Conservation (phyloP, 257 asterid species). For the Solanum neorickii region DNA sequence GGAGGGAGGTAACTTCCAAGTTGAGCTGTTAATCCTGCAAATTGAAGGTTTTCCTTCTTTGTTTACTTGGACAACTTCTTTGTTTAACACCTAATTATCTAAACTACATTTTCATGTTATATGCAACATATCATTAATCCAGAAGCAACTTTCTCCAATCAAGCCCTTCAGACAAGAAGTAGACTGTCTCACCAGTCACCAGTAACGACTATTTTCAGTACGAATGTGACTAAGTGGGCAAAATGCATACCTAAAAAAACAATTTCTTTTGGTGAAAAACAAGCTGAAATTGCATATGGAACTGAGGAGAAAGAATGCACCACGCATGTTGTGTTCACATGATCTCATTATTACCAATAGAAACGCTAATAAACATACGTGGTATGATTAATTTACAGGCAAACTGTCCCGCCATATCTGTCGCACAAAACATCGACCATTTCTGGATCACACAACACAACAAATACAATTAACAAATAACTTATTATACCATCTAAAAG, state of each 20-base stretch:
- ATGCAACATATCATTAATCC: not conserved
- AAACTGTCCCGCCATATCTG: not conserved
- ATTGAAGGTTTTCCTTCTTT: not conserved
- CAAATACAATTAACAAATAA: not conserved
- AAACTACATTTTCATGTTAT: not conserved
- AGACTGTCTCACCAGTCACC: not conserved
- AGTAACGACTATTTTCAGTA: not conserved
- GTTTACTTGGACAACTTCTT: not conserved
- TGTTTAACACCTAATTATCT: not conserved
- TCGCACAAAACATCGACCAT: not conserved
- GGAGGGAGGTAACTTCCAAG: not conserved
- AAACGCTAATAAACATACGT: not conserved
- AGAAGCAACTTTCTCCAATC: not conserved
- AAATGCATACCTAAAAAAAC: not conserved
- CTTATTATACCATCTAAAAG: not conserved
- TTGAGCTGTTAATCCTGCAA: not conserved
- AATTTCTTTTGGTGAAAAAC: not conserved
- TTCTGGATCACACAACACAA: not conserved
- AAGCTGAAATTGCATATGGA: not conserved
- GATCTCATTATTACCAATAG: not conserved
- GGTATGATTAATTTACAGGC: not conserved
- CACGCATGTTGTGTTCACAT: not conserved
- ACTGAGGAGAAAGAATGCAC: not conserved
- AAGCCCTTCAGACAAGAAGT: too few species aligned
- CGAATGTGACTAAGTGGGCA: not conserved